These are phyloP conservation scores for Malania oleifera DNA, from an alignment of 164 flowering plant genomes.

Conservation along the genomic window DNA sequence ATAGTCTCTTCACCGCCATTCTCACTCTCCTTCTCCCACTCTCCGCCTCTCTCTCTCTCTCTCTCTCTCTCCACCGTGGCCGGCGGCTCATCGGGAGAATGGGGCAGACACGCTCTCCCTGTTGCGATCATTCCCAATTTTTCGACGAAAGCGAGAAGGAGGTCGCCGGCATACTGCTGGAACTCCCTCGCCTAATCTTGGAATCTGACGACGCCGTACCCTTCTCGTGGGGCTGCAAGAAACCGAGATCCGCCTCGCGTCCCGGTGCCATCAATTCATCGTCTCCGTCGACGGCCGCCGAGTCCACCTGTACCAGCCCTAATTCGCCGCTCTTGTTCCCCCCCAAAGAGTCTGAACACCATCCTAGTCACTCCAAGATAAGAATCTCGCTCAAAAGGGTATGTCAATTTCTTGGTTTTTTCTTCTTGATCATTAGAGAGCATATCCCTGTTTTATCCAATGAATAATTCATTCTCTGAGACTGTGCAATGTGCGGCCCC, in stretches of 20 bases:
- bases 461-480: too few species aligned
- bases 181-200: slow-evolving; percentile 15
- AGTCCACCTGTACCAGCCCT: slow-evolving; percentile 26
- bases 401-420: slow-evolving; percentile 2
- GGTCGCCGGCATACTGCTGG: slow-evolving; percentile 19
- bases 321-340: slow-evolving; percentile 42
- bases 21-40: slow-evolving; percentile 3
- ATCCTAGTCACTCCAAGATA: slow-evolving; percentile 13
- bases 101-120: background rate
- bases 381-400: slow-evolving; percentile 28
- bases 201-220: slow-evolving; percentile 2
- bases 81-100: background rate
- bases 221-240: slow-evolving; percentile 33
- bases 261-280: too few species aligned
- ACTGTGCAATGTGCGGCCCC: too few species aligned
- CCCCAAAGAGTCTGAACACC: slow-evolving; percentile 44
- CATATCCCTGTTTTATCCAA: too few species aligned
- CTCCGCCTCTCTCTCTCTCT: too few species aligned
- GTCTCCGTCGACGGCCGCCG: background rate
- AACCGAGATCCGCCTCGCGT: slow-evolving; percentile 30
- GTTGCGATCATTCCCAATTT: background rate
- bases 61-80: too few species aligned
- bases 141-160: slow-evolving; percentile 13
- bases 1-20: background rate
- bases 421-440: too few species aligned